Evolutionary conservation across 352 stramenopile genomes (phyloP).

Genomic region (Elongisporangium undulatum): DNA sequence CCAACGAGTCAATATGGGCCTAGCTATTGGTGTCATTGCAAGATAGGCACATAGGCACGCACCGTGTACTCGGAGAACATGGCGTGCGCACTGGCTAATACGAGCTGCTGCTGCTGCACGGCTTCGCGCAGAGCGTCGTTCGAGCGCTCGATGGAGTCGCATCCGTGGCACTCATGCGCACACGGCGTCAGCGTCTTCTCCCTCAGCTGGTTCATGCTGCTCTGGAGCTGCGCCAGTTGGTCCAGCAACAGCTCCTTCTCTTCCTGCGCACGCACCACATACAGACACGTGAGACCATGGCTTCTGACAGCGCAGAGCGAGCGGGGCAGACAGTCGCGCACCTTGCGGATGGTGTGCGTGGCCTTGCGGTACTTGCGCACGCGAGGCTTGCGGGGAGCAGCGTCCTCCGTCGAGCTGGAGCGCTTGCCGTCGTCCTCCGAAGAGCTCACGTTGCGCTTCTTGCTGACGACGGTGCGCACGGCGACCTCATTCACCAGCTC

Average conservation of each 20-base stretch:
- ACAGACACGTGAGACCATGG: background rate
- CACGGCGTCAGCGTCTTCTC: slow-evolving; percentile 16
- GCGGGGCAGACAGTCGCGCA: background rate
- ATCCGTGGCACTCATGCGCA: slow-evolving; percentile 9
- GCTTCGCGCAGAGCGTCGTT: slow-evolving; percentile 28
- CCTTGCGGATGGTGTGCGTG: slow-evolving; percentile 32
- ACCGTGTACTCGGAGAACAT: slow-evolving; percentile 39
- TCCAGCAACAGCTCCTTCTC: slow-evolving; percentile 24
- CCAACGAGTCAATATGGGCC: slow-evolving; percentile 3
- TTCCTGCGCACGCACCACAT: slow-evolving; percentile 10
- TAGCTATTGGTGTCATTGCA: slow-evolving; percentile 3
- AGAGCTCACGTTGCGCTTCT: background rate
- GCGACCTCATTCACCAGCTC: background rate
- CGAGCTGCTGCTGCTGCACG: slow-evolving; percentile 26
- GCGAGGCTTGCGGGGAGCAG: slow-evolving; percentile 9
- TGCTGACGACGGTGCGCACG: background rate
- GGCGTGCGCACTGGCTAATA: slow-evolving; percentile 30
- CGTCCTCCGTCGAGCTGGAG: slow-evolving; percentile 1
- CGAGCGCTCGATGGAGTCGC: slow-evolving; percentile 18
- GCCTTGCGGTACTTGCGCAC: slow-evolving; percentile 28
- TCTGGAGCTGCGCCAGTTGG: slow-evolving; percentile 14
- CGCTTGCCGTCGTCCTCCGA: background rate
- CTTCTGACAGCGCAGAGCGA: background rate
- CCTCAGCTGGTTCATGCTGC: slow-evolving; percentile 20
- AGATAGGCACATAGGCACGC: too few relatives aligned